Evolutionary conservation across 148 eudicot genomes (phyloP), one percentile per base, ranked within the genome.

Genomic region (Pharnaceum exiguum): DNA sequence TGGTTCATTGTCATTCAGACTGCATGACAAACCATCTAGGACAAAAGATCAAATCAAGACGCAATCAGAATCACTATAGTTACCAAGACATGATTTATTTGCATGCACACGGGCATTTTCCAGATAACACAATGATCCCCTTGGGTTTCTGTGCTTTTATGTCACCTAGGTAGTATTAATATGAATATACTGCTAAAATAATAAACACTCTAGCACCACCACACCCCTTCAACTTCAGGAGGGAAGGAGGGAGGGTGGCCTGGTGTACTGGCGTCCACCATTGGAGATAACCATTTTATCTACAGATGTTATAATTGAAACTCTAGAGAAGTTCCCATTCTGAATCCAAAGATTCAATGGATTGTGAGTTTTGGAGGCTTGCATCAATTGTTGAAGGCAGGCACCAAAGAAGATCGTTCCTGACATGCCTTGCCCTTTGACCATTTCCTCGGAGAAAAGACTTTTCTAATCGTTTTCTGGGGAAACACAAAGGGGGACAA

Each of bases 301-400:
- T 26, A 50, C 55, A 51, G 19, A 46, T 10, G 47, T 56, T 23
- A 19, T 25, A 21, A 38, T 8, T 35, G 23, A 6, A 7, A 15
- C 19, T 26, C 63, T 72, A 73, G 15, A 73, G 68, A 62, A 73
- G 61, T 36, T 73, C 77, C 77, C 77, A 73, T 9, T 58, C 77
- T 1, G 67, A 66, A 19, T 72, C 76, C 7, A 47, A 32, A 27
- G 71, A 62, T 22, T 61, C 68, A 3, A 15, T n/a, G 13, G 35
- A 7, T 33, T 18, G 50, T 33, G 59, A 39, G 31, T 56, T 43
- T 17, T 10, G 46, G 31, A 13, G 19, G 29, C 56, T 49, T 5
- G 39, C 7, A 12, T n/a, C 40, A 13, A 7, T 19, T 17, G 27
- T n/a, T 13, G 25, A 40, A 26, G n/a, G 48, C 22, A 35, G 35